phyloP scores from a whole-genome alignment of 2,329 filamentous ascomycete genomes.

The Pseudogymnoascus sp. region DNA sequence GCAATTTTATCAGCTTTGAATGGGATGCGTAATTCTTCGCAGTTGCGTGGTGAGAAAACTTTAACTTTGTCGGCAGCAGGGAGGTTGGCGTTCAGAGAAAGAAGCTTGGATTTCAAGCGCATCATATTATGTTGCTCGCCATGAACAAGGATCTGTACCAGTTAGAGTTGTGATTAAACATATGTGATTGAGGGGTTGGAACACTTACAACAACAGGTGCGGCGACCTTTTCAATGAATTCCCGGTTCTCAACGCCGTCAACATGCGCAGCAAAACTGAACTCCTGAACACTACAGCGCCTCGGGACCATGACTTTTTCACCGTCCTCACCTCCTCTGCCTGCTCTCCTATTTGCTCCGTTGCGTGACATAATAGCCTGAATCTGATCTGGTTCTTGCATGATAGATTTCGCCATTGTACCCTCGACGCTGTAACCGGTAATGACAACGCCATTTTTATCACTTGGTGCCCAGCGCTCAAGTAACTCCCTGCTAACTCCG shows the following conservation, averaged over 20 bases:
- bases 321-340: conserved; percentile 53
- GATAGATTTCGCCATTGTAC: conserved; percentile 94
- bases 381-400: conserved; percentile 94
- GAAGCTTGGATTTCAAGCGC: conserved; percentile 85
- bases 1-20: conserved; percentile 94
- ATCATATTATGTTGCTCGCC: conserved; percentile 98
- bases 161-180: conserved; percentile 16
- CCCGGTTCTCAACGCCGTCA: conserved; percentile 88
- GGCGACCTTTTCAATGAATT: conserved; percentile 90
- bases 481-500: conserved; percentile 81
- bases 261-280: conserved; percentile 96
- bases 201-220: conserved; percentile 82
- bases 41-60: conserved; percentile 89
- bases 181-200: not conserved
- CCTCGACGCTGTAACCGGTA: conserved; percentile 96
- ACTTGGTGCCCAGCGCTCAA: conserved; percentile 93
- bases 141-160: conserved; percentile 76
- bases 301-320: conserved; percentile 86
- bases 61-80: conserved; percentile 64
- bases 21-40: conserved; percentile 87
- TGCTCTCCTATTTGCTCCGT: conserved; percentile 53
- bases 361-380: conserved; percentile 81
- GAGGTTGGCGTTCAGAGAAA: conserved; percentile 83
- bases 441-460: conserved; percentile 98
- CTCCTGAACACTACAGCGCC: conserved; percentile 87